Evolutionary conservation across 2,329 filamentous ascomycete species (phyloP).

Genomic region (Apiospora hydei): DNA sequence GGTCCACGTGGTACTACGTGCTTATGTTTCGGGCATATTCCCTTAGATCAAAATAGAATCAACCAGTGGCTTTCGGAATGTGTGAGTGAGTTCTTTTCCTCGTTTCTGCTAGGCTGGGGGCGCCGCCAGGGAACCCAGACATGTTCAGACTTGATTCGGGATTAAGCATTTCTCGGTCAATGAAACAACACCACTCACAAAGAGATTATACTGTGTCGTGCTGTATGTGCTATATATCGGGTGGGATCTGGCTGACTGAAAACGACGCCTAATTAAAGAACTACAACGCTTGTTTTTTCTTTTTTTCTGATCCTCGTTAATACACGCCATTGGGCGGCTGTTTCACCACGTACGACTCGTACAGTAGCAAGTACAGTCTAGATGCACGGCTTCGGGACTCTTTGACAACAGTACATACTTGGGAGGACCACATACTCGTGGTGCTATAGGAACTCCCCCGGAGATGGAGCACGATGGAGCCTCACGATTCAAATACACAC

Average conservation of each 20-base stretch:
- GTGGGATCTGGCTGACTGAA: constrained; percentile 11
- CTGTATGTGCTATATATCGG: constrained; percentile 4
- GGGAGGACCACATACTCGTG: not conserved
- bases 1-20: constrained; percentile 20
- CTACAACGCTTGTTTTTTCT: not conserved
- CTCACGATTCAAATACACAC: not conserved
- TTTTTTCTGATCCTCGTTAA: constrained; percentile 5
- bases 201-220: constrained; percentile 2
- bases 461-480: constrained; percentile 1
- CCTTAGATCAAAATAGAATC: constrained; percentile 18
- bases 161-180: constrained; percentile 6
- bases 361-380: not conserved
- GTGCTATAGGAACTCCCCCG: not conserved
- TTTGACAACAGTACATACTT: not conserved
- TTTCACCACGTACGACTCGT: constrained; percentile 14
- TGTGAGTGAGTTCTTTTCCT: not conserved
- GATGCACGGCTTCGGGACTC: not conserved
- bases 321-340: constrained; percentile 15
- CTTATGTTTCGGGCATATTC: constrained; percentile 18
- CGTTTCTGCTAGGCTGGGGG: not conserved
- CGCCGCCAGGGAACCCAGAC: constrained; percentile 6
- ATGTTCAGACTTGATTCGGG: constrained; percentile 10
- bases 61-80: not conserved
- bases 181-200: not conserved
- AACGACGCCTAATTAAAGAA: not conserved